phyloP scores from a whole-genome alignment of 2,329 filamentous ascomycete species.

The Colletotrichum godetiae region DNA sequence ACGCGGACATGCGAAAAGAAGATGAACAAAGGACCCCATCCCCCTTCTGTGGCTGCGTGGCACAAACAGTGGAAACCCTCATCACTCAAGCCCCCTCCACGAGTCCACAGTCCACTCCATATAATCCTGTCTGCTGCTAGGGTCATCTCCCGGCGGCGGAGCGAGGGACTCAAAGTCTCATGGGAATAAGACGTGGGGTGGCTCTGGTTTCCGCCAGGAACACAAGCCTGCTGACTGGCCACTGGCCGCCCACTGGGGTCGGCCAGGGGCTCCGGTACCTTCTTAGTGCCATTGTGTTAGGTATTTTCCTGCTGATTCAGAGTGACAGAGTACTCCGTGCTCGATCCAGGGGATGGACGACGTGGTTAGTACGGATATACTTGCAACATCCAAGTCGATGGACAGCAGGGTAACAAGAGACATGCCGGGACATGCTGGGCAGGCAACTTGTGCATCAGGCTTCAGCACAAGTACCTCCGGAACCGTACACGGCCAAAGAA shows the following conservation, averaged over 20 bases:
- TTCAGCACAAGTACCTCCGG: not conserved
- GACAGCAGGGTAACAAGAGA: not conserved
- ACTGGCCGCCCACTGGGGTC: not conserved
- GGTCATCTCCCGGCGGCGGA: slow-evolving; percentile 6
- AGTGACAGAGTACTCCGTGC: not conserved
- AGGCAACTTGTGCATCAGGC: not conserved
- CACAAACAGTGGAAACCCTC: slow-evolving; percentile 23
- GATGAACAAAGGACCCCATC: not conserved
- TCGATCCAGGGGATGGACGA: slow-evolving; percentile 2
- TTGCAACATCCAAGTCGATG: not conserved
- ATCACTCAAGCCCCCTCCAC: not conserved
- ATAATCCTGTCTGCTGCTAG: not conserved
- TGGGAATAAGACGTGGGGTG: not conserved
- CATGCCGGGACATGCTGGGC: not conserved
- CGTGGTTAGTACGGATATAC: not conserved
- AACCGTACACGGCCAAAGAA: not conserved
- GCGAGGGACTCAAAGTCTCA: not conserved
- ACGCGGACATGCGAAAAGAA: not conserved
- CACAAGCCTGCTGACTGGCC: slow-evolving; percentile 21
- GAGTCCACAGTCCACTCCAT: not conserved
- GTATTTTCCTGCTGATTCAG: not conserved
- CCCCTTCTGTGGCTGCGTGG: slow-evolving; percentile 28
- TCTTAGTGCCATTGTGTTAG: not conserved
- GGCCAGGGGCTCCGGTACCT: slow-evolving; percentile 10
- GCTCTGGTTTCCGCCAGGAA: slow-evolving; percentile 13